A percentile compares a stretch with the other conserved stretches of the same genome.
phyloP scores from a whole-genome alignment of 1,139 yeast species.

The Yamadazyma sp. region DNA sequence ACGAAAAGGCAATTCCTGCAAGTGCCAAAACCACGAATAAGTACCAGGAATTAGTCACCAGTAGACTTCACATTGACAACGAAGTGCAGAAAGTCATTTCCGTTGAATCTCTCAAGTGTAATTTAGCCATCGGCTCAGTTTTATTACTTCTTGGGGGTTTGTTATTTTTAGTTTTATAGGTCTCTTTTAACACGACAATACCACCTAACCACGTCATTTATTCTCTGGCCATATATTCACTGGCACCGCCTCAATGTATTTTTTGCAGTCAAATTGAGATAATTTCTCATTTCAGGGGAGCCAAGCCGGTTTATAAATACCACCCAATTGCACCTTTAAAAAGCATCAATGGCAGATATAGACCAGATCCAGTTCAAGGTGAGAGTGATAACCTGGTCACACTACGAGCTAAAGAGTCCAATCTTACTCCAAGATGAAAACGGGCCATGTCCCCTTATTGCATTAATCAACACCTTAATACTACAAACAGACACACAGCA shows the following conservation, averaged over 20 bases:
- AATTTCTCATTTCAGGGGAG: no score
- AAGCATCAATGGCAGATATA: background rate
- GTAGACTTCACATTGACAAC: conserved; percentile 25
- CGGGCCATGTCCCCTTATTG: conserved; percentile 91
- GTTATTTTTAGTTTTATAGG: background rate
- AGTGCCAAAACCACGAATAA: conserved; percentile 29
- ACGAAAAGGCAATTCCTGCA: conserved; percentile 29
- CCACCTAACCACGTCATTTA: no score
- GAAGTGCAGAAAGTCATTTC: conserved; percentile 26
- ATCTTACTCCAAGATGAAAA: conserved; percentile 77
- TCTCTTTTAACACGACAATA: background rate
- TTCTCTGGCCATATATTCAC: no score
- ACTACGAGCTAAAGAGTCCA: conserved; percentile 42
- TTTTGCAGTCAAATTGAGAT: no score
- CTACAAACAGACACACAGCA: conserved; percentile 39
- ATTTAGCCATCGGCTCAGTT: conserved; percentile 16
- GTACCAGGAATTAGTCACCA: conserved; percentile 22
- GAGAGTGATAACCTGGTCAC: conserved; percentile 29
- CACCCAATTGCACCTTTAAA: no score
- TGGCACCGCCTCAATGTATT: no score
- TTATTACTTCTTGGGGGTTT: conserved; percentile 1
- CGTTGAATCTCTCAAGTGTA: conserved; percentile 28
- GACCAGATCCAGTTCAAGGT: conserved; percentile 20
- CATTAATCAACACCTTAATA: conserved; percentile 70
- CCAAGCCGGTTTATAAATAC: no score